Conservation (phyloP, 2,329 filamentous ascomycete genomes). For the Aspergillus luchuensis region DNA sequence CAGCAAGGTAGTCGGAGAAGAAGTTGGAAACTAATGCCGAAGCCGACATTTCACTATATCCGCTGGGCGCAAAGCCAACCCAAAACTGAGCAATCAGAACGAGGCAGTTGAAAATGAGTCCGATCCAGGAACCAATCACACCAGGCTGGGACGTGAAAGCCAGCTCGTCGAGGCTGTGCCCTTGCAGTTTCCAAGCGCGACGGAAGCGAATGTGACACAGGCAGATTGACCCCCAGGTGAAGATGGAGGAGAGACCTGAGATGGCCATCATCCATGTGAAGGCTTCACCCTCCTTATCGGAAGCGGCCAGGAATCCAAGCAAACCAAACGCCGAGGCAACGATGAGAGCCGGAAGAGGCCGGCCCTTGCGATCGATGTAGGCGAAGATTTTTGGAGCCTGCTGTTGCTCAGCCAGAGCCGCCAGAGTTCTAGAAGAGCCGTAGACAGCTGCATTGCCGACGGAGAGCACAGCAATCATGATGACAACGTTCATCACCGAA, state of each 20-base stretch:
- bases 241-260: slow-evolving; percentile 71
- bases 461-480: slow-evolving; percentile 84
- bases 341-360: slow-evolving; percentile 72
- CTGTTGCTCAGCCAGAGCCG: slow-evolving; percentile 82
- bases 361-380: slow-evolving; percentile 81
- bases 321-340: slow-evolving; percentile 70
- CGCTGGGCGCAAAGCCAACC: slow-evolving; percentile 77
- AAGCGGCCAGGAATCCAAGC: slow-evolving; percentile 74
- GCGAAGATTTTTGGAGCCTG: slow-evolving; percentile 76
- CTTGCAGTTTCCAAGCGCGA: slow-evolving; percentile 69
- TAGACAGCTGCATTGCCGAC: slow-evolving; percentile 93
- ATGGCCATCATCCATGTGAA: slow-evolving; percentile 81
- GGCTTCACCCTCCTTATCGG: slow-evolving; percentile 60
- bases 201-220: slow-evolving; percentile 93
- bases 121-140: slow-evolving; percentile 76
- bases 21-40: slow-evolving; percentile 62
- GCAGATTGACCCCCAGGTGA: slow-evolving; percentile 82
- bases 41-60: slow-evolving; percentile 51
- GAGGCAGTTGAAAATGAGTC: slow-evolving; percentile 72
- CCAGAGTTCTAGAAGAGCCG: slow-evolving; percentile 85
- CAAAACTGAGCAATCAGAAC: slow-evolving; percentile 86
- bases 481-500: slow-evolving; percentile 92
- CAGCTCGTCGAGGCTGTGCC: slow-evolving; percentile 72
- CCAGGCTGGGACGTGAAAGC: slow-evolving; percentile 81
- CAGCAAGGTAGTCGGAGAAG: slow-evolving; percentile 65